phyloP scores from a whole-genome alignment of 140 eudicot species.

The Stevia rebaudiana region DNA sequence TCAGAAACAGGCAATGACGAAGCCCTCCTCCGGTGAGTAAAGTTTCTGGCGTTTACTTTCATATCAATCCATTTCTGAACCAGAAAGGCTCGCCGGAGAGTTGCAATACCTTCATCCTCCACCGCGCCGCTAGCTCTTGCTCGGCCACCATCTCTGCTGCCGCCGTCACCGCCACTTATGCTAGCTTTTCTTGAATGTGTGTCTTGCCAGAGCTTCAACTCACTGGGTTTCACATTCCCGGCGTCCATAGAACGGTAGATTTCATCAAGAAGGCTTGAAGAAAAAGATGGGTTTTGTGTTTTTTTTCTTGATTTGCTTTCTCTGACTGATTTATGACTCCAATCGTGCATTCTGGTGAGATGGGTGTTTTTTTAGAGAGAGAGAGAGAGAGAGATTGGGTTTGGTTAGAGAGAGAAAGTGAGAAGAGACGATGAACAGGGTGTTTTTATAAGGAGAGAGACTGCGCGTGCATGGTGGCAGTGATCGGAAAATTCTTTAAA shows the following conservation, averaged over 20 bases:
- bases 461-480: constrained; percentile 32
- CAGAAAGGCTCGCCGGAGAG: constrained; percentile 33
- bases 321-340: constrained; percentile 25
- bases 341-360: constrained; percentile 30
- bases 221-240: constrained; percentile 10
- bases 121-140: background rate
- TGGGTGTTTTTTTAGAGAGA: background rate
- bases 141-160: background rate
- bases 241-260: constrained; percentile 33
- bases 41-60: constrained; percentile 10
- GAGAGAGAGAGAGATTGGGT: background rate
- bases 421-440: constrained; percentile 13
- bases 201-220: constrained; percentile 1
- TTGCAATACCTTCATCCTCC: constrained; percentile 22
- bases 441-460: constrained; percentile 28
- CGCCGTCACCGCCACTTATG: background rate
- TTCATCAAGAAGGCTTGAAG: constrained; percentile 32
- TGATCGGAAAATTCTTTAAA: constrained; percentile 26
- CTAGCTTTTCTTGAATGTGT: background rate
- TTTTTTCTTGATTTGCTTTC: constrained; percentile 16
- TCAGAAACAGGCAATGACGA: constrained; percentile 17
- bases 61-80: constrained; percentile 32
- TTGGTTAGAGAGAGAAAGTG: constrained; percentile 15
- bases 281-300: constrained; percentile 29
- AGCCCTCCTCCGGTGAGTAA: constrained; percentile 15